A percentile compares a stretch with the other conserved stretches of the same genome.
phyloP scores from a whole-genome alignment of 2,329 filamentous ascomycete species.

The Anthostomella pinea region DNA sequence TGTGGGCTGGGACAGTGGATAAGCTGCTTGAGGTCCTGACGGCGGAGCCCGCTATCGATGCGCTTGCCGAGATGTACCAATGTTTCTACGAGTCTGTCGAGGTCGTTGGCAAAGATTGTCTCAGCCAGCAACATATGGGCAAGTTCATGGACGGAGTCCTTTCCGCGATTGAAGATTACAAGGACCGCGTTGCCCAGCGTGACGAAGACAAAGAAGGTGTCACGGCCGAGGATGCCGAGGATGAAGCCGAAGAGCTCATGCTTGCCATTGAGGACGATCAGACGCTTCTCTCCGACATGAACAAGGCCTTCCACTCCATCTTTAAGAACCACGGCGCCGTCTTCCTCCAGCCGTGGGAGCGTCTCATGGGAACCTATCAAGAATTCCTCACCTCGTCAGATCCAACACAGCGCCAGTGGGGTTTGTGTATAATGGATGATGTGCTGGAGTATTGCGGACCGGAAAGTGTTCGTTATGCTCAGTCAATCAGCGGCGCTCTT shows the following conservation, averaged over 20 bases:
- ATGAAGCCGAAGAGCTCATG: slow-evolving; percentile 80
- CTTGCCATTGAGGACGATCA: slow-evolving; percentile 97
- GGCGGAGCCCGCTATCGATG: slow-evolving; percentile 93
- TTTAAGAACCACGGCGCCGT: slow-evolving; percentile 91
- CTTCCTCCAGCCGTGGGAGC: slow-evolving; percentile 88
- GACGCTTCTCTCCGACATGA: slow-evolving; percentile 96
- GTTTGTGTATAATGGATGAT: slow-evolving; percentile 98
- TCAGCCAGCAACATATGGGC: slow-evolving; percentile 75
- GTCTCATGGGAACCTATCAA: slow-evolving; percentile 80
- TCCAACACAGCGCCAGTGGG: slow-evolving; percentile 94
- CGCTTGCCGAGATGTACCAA: slow-evolving; percentile 97
- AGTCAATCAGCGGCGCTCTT: slow-evolving; percentile 83
- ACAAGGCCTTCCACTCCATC: slow-evolving; percentile 98
- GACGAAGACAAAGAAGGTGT: slow-evolving; percentile 73
- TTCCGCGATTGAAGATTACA: slow-evolving; percentile 88
- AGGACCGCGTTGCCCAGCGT: slow-evolving; percentile 77
- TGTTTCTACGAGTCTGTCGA: slow-evolving; percentile 99
- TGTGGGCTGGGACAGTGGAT: slow-evolving; percentile 83
- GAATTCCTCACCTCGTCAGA: slow-evolving; percentile 78
- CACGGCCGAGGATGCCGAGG: slow-evolving; percentile 84
- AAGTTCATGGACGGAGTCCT: slow-evolving; percentile 84
- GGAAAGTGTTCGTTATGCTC: slow-evolving; percentile 81
- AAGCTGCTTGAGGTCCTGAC: slow-evolving; percentile 92
- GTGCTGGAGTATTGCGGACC: slow-evolving; percentile 94
- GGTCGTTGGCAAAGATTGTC: slow-evolving; percentile 81